Evolutionary conservation across 2,329 filamentous ascomycete genomes (phyloP).

Genomic region (Sporothrix brasiliensis): DNA sequence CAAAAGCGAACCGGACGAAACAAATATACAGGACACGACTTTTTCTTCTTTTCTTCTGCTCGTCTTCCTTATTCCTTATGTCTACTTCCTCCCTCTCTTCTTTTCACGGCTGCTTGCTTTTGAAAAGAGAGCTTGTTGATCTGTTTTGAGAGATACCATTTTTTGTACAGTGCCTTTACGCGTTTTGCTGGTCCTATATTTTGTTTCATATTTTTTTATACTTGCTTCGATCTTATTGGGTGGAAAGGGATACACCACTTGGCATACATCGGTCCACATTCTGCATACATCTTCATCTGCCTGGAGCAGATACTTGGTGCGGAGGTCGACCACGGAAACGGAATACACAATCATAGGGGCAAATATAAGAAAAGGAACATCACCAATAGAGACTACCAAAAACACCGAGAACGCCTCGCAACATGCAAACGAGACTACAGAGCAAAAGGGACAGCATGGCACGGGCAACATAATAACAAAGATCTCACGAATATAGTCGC

Average conservation of each 20-base stretch:
- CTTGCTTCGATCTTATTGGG: background rate
- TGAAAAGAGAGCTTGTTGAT: constrained; percentile 23
- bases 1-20: background rate
- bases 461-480: background rate
- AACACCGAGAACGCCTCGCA: constrained; percentile 10
- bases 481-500: background rate
- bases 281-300: constrained; percentile 11
- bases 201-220: background rate
- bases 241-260: background rate
- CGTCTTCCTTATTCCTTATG: constrained; percentile 10
- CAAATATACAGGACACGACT: constrained; percentile 14
- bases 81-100: constrained; percentile 11
- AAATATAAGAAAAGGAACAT: constrained; percentile 1
- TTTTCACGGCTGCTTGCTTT: constrained; percentile 11
- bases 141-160: constrained; percentile 27
- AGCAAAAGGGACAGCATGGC: background rate
- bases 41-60: constrained; percentile 22
- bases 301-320: constrained; percentile 21
- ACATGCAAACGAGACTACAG: background rate
- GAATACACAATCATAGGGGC: background rate
- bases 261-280: background rate
- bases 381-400: constrained; percentile 17
- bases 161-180: constrained; percentile 8
- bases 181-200: background rate
- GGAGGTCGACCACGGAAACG: background rate